Conservation (phyloP, 192 early-diverging fungal genomes). For the Coemansia sp. region DNA sequence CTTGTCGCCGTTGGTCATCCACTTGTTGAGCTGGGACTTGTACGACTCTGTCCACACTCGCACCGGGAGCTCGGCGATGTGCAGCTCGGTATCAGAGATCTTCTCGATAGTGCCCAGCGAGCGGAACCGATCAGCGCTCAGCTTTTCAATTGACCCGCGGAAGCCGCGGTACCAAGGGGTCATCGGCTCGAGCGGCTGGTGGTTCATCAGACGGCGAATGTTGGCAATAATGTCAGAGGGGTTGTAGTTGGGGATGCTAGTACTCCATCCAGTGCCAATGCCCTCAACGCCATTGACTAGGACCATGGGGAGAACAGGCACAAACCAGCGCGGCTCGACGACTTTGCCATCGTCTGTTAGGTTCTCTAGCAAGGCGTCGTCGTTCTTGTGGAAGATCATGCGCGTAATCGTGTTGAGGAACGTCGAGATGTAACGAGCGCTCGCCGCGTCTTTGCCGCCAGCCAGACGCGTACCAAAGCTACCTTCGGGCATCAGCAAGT, state of each 20-base stretch:
- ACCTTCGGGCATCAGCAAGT: conserved; percentile 80
- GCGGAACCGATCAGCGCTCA: conserved; percentile 62
- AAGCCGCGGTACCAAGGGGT: conserved; percentile 95
- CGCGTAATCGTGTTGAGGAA: conserved; percentile 72
- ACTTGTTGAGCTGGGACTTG: conserved; percentile 81
- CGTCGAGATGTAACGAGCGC: conserved; percentile 96
- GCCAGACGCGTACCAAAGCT: conserved; percentile 90
- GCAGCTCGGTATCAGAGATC: conserved; percentile 72
- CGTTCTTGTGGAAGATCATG: conserved; percentile 74
- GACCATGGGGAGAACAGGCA: conserved; percentile 93
- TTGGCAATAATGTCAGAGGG: conserved; percentile 89
- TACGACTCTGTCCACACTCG: conserved; percentile 87
- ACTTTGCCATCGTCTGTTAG: conserved; percentile 85
- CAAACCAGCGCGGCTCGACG: conserved; percentile 96
- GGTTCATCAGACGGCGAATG: conserved; percentile 76
- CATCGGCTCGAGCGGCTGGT: conserved; percentile 72
- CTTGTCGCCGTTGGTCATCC: conserved; percentile 77
- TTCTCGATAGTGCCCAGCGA: conserved; percentile 72
- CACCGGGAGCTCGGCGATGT: conserved; percentile 90
- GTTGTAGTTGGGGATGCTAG: conserved; percentile 82
- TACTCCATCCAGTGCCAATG: conserved; percentile 94
- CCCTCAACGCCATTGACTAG: conserved; percentile 93
- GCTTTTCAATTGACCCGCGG: conserved; percentile 72
- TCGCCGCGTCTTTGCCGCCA: conserved; percentile 95
- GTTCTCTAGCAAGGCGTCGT: conserved; percentile 82